Evolutionary conservation across 306 rosid species (phyloP).

Genomic region (Casuarina equisetifolia): DNA sequence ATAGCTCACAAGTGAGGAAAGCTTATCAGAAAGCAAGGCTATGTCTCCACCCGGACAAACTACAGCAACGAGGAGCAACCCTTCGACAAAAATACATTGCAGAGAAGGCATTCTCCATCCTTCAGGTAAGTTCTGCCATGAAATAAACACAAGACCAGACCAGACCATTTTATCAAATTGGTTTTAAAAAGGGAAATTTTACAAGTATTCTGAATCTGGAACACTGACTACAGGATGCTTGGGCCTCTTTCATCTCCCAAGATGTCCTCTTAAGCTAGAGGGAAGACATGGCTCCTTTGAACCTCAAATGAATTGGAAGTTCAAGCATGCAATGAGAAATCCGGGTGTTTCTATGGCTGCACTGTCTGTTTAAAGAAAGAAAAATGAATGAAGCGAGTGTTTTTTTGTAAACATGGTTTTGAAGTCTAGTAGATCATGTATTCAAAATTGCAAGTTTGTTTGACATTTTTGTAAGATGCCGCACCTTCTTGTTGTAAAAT

Average conservation of each 20-base stretch:
- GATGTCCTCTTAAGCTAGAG: slow-evolving; percentile 52
- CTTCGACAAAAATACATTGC: slow-evolving; percentile 66
- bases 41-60: slow-evolving; percentile 88
- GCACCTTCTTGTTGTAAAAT: slow-evolving; percentile 7
- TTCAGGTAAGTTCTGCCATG: slow-evolving; percentile 54
- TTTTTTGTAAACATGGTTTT: not conserved
- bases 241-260: slow-evolving; percentile 75
- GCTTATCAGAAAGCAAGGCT: slow-evolving; percentile 91
- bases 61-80: slow-evolving; percentile 92
- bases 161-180: not conserved
- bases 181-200: not conserved
- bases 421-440: not conserved
- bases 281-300: slow-evolving; percentile 4
- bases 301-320: slow-evolving; percentile 15
- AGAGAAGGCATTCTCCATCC: slow-evolving; percentile 71
- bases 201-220: not conserved
- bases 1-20: slow-evolving; percentile 69
- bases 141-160: not conserved
- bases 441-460: slow-evolving; percentile 1
- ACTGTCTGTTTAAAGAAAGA: not conserved
- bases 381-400: not conserved
- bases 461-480: not conserved
- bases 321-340: not conserved
- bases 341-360: not conserved
- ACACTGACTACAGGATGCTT: slow-evolving; percentile 65